These are phyloP conservation scores for Hanseniaspora uvarum DNA, from an alignment of 1,139 yeast genomes.

Conservation along the genomic window DNA sequence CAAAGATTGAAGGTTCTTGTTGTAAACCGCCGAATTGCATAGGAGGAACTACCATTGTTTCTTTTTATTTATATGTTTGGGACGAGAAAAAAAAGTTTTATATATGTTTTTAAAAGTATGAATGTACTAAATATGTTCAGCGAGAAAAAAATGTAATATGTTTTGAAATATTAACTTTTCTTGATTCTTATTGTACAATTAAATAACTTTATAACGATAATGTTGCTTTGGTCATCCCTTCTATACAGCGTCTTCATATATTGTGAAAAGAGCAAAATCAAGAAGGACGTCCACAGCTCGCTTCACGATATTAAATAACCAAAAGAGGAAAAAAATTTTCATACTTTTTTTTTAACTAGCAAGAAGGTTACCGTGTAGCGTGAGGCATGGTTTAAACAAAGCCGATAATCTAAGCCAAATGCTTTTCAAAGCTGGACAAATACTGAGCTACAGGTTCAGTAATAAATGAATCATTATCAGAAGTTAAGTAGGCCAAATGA, in stretches of 20 bases:
- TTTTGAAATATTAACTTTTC: not conserved
- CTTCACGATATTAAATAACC: no score
- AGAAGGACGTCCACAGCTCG: no score
- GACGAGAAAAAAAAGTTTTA: not conserved
- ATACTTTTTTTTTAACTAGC: not conserved
- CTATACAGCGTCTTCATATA: no score
- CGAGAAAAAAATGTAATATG: not conserved
- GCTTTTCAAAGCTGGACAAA: slow-evolving; percentile 43
- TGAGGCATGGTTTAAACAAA: not conserved
- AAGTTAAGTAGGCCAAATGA: slow-evolving; percentile 59
- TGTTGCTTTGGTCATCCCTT: no score
- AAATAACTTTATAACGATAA: no score
- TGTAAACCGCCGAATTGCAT: slow-evolving; percentile 64
- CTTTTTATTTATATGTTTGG: not conserved
- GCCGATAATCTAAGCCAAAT: slow-evolving; percentile 23
- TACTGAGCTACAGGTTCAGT: slow-evolving; percentile 53
- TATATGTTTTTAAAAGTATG: not conserved
- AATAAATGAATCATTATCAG: slow-evolving; percentile 63
- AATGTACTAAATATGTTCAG: not conserved
- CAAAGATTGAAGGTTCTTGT: slow-evolving; percentile 82
- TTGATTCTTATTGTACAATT: no score
- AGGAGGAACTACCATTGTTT: slow-evolving; percentile 51
- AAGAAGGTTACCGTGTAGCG: not conserved
- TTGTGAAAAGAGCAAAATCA: no score
- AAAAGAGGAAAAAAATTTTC: not conserved